Conservation (phyloP, 2,329 filamentous ascomycete genomes). For the Talaromyces sp. region DNA sequence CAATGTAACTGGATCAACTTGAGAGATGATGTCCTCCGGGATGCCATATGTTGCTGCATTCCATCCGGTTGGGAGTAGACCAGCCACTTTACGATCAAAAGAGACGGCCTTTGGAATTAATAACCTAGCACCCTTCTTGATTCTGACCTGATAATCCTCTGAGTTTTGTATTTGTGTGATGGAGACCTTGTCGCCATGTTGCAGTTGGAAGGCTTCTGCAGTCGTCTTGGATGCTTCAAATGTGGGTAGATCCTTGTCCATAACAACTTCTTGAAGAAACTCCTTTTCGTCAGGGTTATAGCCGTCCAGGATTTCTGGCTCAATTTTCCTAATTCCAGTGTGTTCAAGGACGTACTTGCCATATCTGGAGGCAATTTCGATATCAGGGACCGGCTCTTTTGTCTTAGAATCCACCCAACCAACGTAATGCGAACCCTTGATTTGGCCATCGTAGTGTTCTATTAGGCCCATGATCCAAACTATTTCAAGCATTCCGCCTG, state of each 20-base stretch:
- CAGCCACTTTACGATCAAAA: slow-evolving; percentile 95
- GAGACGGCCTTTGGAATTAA: slow-evolving; percentile 95
- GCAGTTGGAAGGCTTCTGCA: slow-evolving; percentile 90
- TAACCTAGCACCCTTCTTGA: slow-evolving; percentile 92
- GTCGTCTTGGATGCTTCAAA: slow-evolving; percentile 98
- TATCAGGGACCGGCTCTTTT: slow-evolving; percentile 82
- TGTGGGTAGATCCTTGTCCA: slow-evolving; percentile 92
- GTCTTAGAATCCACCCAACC: slow-evolving; percentile 95
- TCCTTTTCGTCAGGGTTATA: slow-evolving; percentile 94
- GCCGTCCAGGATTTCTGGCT: slow-evolving; percentile 85
- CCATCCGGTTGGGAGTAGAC: slow-evolving; percentile 96
- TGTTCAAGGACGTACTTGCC: slow-evolving; percentile 96
- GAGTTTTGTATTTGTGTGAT: slow-evolving; percentile 41
- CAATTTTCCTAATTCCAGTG: slow-evolving; percentile 93
- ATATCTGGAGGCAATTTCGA: slow-evolving; percentile 64
- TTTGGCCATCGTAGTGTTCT: slow-evolving; percentile 97
- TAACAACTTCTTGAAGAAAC: slow-evolving; percentile 92
- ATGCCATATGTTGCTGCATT: slow-evolving; percentile 94
- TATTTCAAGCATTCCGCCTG: slow-evolving; percentile 98
- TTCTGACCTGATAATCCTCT: slow-evolving; percentile 86
- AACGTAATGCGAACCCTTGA: slow-evolving; percentile 91
- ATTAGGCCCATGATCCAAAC: slow-evolving; percentile 99
- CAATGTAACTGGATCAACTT: slow-evolving; percentile 86
- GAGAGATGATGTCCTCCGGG: slow-evolving; percentile 93
- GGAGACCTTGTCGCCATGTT: slow-evolving; percentile 83